Base-by-base conservation (phyloP, 208 protist genomes). In the Wallacemonas collosoma region DNA sequence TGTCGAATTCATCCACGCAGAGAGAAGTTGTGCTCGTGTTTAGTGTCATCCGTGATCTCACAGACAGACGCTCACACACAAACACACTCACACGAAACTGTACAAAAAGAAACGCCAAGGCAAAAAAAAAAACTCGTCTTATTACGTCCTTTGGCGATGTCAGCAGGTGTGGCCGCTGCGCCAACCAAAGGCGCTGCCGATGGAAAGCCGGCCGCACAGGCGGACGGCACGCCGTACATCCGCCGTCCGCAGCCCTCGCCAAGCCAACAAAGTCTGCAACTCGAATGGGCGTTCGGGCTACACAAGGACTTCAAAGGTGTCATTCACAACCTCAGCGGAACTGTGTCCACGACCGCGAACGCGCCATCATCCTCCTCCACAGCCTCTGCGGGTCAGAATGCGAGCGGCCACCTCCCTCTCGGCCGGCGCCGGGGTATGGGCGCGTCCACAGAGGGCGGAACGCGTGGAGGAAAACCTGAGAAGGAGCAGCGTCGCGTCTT, bases 261-360 rank as follows among this genome's bases (percentile, higher is more conserved):
- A 61, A 80, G 67, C 58, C 89, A 95, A 72, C 75, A 90, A 47
- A 82, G 81, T 40, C 81, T 97, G 2, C 47, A 69, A 40, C 87
- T 98, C 15, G 83, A 94, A 53, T 98, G 93, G 92, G 87, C 76
- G 17, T 98, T 98, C 78, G 96, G 96, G 35, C 85, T 98, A 38
- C 91, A 97, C 80, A 94, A 93, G 68, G 92, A 98, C 72, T 93
- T 88, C 73, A 86, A 88, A 61, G 81, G 83, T 12, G 73, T 80
- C 44, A 88, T 98, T 43, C 89, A 97, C 76, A 98, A 97, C 73
- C 86, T 98, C 50, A 93, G 87, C 75, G 73, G 66, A 26, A 82
- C 50, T 36, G 40, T 62, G 4, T 71, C 71, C 51, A 4, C 51
- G 11, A 14, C 40, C 15, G 58, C 45, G 26, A 26, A 26, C 26